phyloP scores from a whole-genome alignment of 208 protist genomes.

The Giardia duodenalis region DNA sequence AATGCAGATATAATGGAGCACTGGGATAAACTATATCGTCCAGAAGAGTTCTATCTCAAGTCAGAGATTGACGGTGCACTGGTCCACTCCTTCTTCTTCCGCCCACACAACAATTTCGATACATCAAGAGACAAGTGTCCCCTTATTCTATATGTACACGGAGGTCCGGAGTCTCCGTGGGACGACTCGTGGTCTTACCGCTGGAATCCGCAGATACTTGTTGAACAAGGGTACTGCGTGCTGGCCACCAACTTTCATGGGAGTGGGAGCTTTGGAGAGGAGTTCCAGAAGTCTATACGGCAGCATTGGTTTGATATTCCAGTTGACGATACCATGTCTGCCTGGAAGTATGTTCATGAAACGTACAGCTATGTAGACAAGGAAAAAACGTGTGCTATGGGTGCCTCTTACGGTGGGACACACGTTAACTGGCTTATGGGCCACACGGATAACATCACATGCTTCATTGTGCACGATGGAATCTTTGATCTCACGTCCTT shows the following conservation, averaged over 20 bases:
- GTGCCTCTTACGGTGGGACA: background rate
- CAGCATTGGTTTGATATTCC: background rate
- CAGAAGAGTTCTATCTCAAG: background rate
- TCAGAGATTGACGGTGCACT: background rate
- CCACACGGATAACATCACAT: background rate
- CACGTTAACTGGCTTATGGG: constrained; percentile 2
- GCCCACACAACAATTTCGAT: background rate
- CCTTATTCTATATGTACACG: background rate
- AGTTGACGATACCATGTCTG: background rate
- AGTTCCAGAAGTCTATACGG: background rate
- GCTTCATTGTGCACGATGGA: background rate
- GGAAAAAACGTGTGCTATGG: background rate
- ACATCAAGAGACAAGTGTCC: background rate
- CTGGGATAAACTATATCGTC: background rate
- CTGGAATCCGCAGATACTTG: background rate
- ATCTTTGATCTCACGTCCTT: background rate
- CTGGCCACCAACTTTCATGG: background rate
- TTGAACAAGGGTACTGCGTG: background rate
- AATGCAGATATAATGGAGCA: background rate
- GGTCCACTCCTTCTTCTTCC: background rate
- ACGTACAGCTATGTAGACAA: background rate
- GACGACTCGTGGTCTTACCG: background rate
- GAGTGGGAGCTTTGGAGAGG: background rate
- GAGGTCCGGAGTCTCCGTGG: background rate
- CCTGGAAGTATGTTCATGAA: background rate